Percentiles rank a stretch among this genome's conserved stretches.
phyloP scores from a whole-genome alignment of 495 filamentous ascomycete species.

The Extremus antarcticus region DNA sequence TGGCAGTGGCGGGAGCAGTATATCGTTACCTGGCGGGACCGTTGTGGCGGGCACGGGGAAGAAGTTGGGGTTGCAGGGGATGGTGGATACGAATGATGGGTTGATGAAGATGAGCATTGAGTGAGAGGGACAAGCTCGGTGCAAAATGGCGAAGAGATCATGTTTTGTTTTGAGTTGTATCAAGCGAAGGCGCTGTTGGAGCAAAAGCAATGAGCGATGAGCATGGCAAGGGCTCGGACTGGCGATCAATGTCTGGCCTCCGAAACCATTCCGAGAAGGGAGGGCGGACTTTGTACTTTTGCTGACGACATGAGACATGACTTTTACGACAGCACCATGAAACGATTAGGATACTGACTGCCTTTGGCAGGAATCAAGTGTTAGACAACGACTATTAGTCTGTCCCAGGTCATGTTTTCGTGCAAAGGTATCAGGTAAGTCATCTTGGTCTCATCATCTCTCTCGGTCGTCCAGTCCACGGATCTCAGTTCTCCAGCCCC shows the following conservation, averaged over 20 bases:
- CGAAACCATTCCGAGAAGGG: no score
- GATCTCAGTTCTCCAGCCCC: neutral
- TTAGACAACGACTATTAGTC: no score
- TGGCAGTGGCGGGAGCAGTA: conserved; percentile 19
- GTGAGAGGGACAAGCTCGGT: no score
- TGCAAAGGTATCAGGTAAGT: neutral
- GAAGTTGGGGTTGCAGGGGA: conserved; percentile 82
- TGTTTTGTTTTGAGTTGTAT: neutral
- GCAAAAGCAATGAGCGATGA: neutral
- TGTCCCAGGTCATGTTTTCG: neutral
- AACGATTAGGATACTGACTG: neutral
- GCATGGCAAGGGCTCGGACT: no score
- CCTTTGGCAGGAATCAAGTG: no score
- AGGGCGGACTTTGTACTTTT: neutral
- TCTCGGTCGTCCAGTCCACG: no score
- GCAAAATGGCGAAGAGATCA: neutral
- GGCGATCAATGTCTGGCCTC: no score
- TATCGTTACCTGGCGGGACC: neutral
- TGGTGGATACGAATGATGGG: conserved; percentile 90
- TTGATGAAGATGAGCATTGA: conserved; percentile 98
- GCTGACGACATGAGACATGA: neutral
- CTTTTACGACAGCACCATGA: neutral
- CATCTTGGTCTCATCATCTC: no score
- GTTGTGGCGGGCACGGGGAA: conserved; percentile 34
- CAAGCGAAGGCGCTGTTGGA: neutral